Conservation (phyloP, 2,329 filamentous ascomycete species). For the Mariannaea sp. region DNA sequence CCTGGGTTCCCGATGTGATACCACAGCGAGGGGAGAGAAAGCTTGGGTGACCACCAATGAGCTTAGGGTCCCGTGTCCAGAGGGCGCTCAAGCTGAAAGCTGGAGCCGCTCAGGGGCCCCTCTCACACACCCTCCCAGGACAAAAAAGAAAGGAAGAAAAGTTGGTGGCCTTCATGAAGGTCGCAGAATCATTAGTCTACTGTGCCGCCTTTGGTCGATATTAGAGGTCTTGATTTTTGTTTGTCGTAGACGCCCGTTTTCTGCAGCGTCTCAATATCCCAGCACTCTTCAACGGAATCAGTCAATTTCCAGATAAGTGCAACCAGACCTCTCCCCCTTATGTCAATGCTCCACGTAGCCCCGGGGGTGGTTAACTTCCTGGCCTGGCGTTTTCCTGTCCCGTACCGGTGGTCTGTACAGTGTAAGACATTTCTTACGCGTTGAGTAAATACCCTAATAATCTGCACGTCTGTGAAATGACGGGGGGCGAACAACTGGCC, state of each 20-base stretch:
- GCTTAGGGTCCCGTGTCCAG: neutral
- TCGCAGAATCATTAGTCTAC: slow-evolving; percentile 14
- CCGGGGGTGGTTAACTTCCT: neutral
- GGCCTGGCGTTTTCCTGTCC: too few relatives aligned
- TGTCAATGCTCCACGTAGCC: slow-evolving; percentile 13
- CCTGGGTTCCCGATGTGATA: neutral
- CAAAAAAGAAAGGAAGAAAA: too few relatives aligned
- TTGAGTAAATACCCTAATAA: too few relatives aligned
- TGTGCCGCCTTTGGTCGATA: slow-evolving; percentile 9
- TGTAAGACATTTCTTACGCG: neutral
- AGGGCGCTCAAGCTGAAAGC: neutral
- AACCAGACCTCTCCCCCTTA: neutral
- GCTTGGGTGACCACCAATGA: neutral
- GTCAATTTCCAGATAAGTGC: slow-evolving; percentile 1
- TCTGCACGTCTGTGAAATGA: slow-evolving; percentile 2
- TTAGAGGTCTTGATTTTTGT: slow-evolving; percentile 1
- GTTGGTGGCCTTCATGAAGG: slow-evolving; percentile 4
- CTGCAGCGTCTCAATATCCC: neutral
- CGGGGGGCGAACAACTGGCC: neutral
- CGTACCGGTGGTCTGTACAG: neutral
- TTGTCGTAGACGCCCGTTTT: slow-evolving; percentile 1
- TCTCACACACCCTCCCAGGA: too few relatives aligned
- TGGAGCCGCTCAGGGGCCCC: slow-evolving; percentile 4
- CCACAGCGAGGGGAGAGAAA: too few relatives aligned
- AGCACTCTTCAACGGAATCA: slow-evolving; percentile 1